phyloP scores from a whole-genome alignment of 208 protist genomes.

The Angomonas ambiguus region DNA sequence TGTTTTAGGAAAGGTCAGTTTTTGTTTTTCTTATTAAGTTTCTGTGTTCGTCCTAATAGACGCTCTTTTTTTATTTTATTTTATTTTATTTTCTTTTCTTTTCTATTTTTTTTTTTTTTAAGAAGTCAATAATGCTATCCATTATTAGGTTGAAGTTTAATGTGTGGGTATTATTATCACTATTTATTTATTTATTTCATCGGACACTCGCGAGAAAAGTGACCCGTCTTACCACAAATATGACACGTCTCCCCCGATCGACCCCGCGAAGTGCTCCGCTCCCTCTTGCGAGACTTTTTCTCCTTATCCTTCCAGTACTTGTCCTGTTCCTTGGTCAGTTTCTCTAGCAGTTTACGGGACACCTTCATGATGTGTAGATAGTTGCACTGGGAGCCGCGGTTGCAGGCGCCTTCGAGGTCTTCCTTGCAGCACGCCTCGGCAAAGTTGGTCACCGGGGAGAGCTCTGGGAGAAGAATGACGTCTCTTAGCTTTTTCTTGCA shows the following conservation, averaged over 20 bases:
- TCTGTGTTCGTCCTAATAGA: too few species aligned
- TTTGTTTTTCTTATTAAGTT: background rate
- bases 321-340: constrained; percentile 79
- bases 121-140: constrained; percentile 2
- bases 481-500: constrained; percentile 85
- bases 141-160: constrained; percentile 7
- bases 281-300: constrained; percentile 37
- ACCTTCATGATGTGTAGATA: constrained; percentile 97
- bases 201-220: constrained; percentile 60
- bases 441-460: constrained; percentile 98
- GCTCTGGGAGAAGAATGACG: constrained; percentile 89
- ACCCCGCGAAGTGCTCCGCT: constrained; percentile 19
- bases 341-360: constrained; percentile 76
- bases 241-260: constrained; percentile 43
- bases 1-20: background rate
- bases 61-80: constrained; percentile 3
- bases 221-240: constrained; percentile 55
- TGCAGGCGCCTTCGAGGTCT: constrained; percentile 92
- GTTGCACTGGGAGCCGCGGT: constrained; percentile 95
- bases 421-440: constrained; percentile 96
- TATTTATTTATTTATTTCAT: constrained; percentile 36
- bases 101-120: constrained; percentile 12
- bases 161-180: background rate
- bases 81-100: constrained; percentile 9
- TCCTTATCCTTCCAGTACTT: constrained; percentile 74